A percentile compares a stretch with the other conserved stretches of the same genome.
Evolutionary conservation across 225 moss, liverwort and hornwort genomes (phyloP).

Genomic region (Bryoerythrophyllum caledonicum): DNA sequence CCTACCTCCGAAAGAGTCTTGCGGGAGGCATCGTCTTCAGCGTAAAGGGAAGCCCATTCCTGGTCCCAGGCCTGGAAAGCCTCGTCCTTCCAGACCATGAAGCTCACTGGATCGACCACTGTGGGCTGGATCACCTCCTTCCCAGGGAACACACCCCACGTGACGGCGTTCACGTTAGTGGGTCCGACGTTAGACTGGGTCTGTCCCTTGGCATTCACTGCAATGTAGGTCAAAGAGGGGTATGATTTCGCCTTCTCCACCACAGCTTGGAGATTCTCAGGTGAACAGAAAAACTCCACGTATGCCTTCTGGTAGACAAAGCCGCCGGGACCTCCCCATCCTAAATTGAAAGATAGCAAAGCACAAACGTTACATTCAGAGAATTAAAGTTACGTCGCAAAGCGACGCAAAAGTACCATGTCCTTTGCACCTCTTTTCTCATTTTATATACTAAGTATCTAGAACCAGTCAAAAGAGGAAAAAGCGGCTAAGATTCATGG

Average conservation of each 20-base stretch:
- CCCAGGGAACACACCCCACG: constrained; percentile 96
- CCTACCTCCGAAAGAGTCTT: constrained; percentile 76
- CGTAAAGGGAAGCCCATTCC: constrained; percentile 86
- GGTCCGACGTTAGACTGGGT: constrained; percentile 88
- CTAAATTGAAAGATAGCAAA: constrained; percentile 32
- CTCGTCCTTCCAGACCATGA: constrained; percentile 99
- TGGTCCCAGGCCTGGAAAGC: constrained; percentile 89
- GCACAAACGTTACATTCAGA: background rate
- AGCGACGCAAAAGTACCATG: too few relatives aligned
- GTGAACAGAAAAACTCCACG: constrained; percentile 91
- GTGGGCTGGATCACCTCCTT: constrained; percentile 98
- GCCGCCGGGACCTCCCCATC: constrained; percentile 97
- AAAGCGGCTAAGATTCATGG: too few relatives aligned
- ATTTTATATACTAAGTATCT: too few relatives aligned
- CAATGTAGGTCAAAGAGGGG: constrained; percentile 69
- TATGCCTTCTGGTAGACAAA: constrained; percentile 99
- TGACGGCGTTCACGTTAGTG: constrained; percentile 83
- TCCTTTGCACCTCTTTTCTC: too few relatives aligned
- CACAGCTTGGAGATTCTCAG: constrained; percentile 62
- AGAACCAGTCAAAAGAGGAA: too few relatives aligned
- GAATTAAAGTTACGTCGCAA: too few relatives aligned
- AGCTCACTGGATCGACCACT: constrained; percentile 94
- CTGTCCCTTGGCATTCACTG: constrained; percentile 87
- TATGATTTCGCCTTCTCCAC: constrained; percentile 48
- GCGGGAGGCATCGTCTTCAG: constrained; percentile 62